Percentiles rank a stretch among this genome's conserved stretches.
Conservation (phyloP, 176 grass and related monocot species). For the Alopecurus myosuroides region DNA sequence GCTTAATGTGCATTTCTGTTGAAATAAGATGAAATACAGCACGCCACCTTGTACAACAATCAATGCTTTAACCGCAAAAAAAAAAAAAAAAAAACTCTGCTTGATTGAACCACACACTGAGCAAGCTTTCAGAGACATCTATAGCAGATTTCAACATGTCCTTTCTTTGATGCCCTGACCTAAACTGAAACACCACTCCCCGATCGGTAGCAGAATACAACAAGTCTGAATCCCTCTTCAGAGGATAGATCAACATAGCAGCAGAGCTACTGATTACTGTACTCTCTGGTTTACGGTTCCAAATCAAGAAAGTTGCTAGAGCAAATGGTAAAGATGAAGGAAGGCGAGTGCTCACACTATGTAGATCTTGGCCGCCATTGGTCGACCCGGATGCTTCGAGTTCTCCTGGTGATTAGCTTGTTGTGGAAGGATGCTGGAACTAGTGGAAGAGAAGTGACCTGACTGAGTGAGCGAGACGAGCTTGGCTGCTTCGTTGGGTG, state of each 20-base stretch:
- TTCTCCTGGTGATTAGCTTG: background rate
- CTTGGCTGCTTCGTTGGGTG: background rate
- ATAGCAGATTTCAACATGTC: background rate
- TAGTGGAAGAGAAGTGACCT: background rate
- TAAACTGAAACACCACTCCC: background rate
- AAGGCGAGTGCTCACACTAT: constrained; percentile 20
- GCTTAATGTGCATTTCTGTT: background rate
- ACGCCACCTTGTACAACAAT: too few species aligned
- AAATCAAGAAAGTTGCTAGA: background rate
- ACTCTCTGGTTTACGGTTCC: background rate
- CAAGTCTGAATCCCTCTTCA: background rate
- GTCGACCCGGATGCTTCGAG: background rate
- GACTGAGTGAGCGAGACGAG: background rate
- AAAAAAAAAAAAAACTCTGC: too few species aligned
- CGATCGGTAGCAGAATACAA: too few species aligned
- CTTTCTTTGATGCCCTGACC: background rate
- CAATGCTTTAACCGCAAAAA: too few species aligned
- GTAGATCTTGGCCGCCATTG: constrained; percentile 35
- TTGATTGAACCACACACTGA: background rate
- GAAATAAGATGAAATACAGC: too few species aligned
- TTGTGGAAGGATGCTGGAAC: background rate
- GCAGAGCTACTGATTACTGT: background rate
- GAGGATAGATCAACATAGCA: background rate
- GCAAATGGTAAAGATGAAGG: background rate
- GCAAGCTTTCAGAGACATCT: background rate